Conservation (phyloP, 495 filamentous ascomycete genomes). For the Trichoderma reesei region DNA sequence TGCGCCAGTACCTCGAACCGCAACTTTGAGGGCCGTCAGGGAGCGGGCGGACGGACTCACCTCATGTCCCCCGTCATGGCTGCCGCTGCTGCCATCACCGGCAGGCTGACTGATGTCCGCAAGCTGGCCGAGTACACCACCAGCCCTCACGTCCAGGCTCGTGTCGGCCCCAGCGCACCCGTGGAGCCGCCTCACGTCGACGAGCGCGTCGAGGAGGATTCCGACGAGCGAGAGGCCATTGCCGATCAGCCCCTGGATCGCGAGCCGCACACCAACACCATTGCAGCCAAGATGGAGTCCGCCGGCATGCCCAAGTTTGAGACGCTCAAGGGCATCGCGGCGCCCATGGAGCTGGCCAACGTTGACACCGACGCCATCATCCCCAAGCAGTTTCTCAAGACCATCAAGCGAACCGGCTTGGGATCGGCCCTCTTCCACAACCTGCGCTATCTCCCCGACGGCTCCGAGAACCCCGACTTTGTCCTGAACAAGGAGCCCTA, state of each 20-base stretch:
- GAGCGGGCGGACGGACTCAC: constrained; percentile 86
- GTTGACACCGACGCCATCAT: constrained; percentile 98
- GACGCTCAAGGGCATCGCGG: constrained; percentile 74
- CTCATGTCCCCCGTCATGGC: constrained; percentile 97
- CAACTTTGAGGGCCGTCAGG: constrained; percentile 96
- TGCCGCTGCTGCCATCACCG: constrained; percentile 78
- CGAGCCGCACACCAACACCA: constrained; percentile 49
- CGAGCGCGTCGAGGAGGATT: constrained; percentile 63
- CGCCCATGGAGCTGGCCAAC: constrained; percentile 78
- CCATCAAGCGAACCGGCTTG: constrained; percentile 94
- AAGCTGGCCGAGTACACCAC: constrained; percentile 55
- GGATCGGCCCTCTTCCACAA: constrained; percentile 79
- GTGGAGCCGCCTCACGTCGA: constrained; percentile 53
- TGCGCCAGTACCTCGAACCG: constrained; percentile 95
- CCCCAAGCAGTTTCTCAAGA: constrained; percentile 98
- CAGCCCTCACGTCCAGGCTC: constrained; percentile 40
- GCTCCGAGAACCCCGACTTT: constrained; percentile 67
- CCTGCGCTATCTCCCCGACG: constrained; percentile 64
- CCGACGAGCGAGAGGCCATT: constrained; percentile 61
- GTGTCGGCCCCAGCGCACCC: constrained; percentile 9
- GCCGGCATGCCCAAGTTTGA: constrained; percentile 75
- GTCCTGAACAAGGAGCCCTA: constrained; percentile 87
- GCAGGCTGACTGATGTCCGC: constrained; percentile 85
- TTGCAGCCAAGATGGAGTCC: constrained; percentile 41
- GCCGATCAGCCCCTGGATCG: constrained; percentile 66